Evolutionary conservation across 179 eudicot genomes (phyloP).

Genomic region (Pouteria campechiana): DNA sequence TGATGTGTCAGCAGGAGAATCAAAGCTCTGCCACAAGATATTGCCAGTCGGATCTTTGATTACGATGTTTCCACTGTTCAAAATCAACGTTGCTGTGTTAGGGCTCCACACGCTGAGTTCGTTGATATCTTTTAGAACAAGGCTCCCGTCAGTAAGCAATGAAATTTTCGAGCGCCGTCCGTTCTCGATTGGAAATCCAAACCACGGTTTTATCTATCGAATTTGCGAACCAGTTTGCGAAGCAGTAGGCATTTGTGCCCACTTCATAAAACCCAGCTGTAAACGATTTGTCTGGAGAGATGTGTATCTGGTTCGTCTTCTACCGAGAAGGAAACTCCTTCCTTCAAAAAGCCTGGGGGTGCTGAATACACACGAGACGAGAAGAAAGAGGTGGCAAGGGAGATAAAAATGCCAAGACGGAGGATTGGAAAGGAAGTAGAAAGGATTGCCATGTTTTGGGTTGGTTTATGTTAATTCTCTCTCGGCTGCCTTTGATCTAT

Average conservation of each 20-base stretch:
- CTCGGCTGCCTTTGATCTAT: too few relatives aligned
- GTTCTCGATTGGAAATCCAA: conserved; percentile 52
- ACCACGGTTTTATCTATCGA: conserved; percentile 27
- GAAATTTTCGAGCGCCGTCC: conserved; percentile 26
- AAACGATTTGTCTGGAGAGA: conserved; percentile 37
- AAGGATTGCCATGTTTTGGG: too few relatives aligned
- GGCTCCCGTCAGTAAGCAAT: conserved; percentile 19
- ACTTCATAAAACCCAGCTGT: conserved; percentile 34
- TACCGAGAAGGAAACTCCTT: conserved; percentile 30
- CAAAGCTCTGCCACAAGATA: conserved; percentile 63
- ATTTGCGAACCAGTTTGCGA: conserved; percentile 47
- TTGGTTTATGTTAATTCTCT: too few relatives aligned
- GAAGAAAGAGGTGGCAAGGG: conserved; percentile 5
- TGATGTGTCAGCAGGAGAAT: conserved; percentile 56
- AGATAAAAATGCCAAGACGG: conserved; percentile 1
- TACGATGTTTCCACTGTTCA: conserved; percentile 46
- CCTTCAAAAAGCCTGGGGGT: conserved; percentile 15
- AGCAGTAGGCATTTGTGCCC: conserved; percentile 34
- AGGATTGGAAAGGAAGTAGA: too few relatives aligned
- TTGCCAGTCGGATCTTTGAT: conserved; percentile 21
- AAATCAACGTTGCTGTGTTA: conserved; percentile 37
- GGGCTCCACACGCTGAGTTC: conserved; percentile 39
- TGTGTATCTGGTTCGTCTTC: conserved; percentile 21
- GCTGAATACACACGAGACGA: conserved; percentile 1
- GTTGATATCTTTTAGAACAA: conserved; percentile 32